A percentile compares a stretch with the other conserved stretches of the same genome.
Conservation (phyloP, 139 green algal species). For the Closterium sp. region DNA sequence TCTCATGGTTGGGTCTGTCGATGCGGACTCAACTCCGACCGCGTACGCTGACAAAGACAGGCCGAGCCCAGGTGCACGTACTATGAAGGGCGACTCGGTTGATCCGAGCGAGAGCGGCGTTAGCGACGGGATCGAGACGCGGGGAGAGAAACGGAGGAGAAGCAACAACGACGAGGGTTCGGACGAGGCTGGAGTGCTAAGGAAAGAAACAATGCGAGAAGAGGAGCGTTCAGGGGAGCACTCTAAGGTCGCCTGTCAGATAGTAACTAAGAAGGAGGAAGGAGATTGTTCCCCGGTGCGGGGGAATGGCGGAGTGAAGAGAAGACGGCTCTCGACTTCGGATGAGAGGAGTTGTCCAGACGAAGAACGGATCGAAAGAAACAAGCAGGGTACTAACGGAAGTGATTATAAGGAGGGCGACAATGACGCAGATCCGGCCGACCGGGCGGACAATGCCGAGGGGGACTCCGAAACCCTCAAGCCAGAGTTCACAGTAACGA, state of each 20-base stretch:
- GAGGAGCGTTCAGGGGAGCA: no score
- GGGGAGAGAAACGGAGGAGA: not conserved
- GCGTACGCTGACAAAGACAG: not conserved
- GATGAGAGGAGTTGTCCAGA: not conserved
- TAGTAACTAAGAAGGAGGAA: no score
- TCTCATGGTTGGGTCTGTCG: not conserved
- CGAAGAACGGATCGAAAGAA: not conserved
- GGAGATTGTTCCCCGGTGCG: no score
- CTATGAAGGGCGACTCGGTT: not conserved
- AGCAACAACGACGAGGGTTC: not conserved
- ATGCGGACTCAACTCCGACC: not conserved
- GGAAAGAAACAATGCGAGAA: not conserved
- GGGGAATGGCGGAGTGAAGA: not conserved
- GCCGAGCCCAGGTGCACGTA: not conserved
- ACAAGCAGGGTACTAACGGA: not conserved
- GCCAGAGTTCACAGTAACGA: not conserved
- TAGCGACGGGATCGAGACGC: not conserved
- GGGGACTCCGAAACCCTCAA: not conserved
- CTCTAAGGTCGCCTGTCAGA: no score
- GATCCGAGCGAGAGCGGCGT: not conserved
- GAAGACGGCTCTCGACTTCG: not conserved
- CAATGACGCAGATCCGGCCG: not conserved
- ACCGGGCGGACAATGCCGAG: not conserved
- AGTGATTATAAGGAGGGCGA: not conserved
- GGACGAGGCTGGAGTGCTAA: not conserved